Percentiles rank a stretch among this genome's conserved stretches.
These are phyloP conservation scores for Phytophthora niederhauseri DNA, from an alignment of 352 stramenopile genomes.

Conservation along the genomic window DNA sequence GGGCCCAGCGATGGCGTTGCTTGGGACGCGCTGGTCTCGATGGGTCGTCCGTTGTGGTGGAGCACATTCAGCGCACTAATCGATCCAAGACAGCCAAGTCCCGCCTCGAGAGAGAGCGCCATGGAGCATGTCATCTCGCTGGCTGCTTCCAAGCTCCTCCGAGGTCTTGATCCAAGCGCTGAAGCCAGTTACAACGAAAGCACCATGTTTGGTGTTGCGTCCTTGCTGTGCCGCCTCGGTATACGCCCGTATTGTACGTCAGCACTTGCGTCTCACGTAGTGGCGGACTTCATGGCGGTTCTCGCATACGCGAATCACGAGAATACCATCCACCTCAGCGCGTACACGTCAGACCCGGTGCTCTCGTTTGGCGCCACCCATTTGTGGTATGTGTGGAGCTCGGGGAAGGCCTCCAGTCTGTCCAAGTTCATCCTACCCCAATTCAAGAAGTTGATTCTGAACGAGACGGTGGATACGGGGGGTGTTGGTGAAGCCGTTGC, in stretches of 20 bases:
- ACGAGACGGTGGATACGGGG: neutral
- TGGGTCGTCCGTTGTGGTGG: conserved; percentile 8
- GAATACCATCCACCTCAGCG: neutral
- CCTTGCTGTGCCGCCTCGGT: conserved; percentile 1
- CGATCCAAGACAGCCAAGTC: neutral
- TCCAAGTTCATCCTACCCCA: conserved; percentile 1
- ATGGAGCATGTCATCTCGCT: neutral
- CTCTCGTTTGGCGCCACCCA: neutral
- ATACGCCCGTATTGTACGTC: neutral
- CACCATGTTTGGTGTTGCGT: conserved; percentile 3
- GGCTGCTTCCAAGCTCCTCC: neutral
- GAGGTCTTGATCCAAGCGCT: neutral
- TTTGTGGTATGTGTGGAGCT: conserved; percentile 2
- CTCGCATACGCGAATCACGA: conserved; percentile 5
- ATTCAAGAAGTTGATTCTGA: conserved; percentile 1
- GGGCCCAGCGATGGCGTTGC: neutral
- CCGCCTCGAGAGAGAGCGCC: neutral
- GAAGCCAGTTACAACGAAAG: neutral
- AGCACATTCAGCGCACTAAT: neutral
- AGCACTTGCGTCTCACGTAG: neutral
- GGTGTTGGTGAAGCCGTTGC: neutral
- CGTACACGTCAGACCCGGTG: conserved; percentile 2
- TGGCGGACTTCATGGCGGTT: conserved; percentile 1
- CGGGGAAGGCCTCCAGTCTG: too few relatives aligned
- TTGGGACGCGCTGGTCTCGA: conserved; percentile 1